Evolutionary conservation across 73 alveolate genomes (phyloP).

Genomic region (Urostyla sp.): DNA sequence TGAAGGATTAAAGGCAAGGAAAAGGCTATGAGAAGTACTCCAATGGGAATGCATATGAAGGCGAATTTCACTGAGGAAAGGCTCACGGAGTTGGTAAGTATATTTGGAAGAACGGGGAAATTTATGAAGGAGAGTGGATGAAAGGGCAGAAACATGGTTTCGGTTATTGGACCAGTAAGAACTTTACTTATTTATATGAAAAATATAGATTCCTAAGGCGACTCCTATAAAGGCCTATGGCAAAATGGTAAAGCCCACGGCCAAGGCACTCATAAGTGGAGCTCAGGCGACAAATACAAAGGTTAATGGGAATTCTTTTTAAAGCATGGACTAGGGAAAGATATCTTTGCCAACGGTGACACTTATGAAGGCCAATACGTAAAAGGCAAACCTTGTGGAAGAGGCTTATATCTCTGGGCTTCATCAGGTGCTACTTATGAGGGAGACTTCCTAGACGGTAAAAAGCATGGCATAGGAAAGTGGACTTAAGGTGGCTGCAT

Average conservation of each 20-base stretch:
- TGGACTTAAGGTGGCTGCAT: constrained; percentile 59
- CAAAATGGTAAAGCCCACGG: constrained; percentile 19
- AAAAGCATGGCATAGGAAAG: constrained; percentile 76
- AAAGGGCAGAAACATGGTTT: constrained; percentile 44
- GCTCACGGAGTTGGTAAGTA: constrained; percentile 60
- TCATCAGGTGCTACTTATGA: constrained; percentile 50
- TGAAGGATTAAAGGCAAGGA: constrained; percentile 38
- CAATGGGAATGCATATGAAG: constrained; percentile 47
- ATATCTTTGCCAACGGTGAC: constrained; percentile 76
- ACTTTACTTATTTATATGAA: too few species aligned
- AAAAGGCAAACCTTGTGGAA: constrained; percentile 75
- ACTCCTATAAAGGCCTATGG: constrained; percentile 56
- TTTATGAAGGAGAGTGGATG: constrained; percentile 77
- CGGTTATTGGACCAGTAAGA: constrained; percentile 60
- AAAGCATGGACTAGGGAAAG: constrained; percentile 75
- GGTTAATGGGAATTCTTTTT: constrained; percentile 67
- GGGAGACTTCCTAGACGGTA: constrained; percentile 71
- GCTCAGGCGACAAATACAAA: constrained; percentile 73
- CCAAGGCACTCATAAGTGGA: constrained; percentile 51
- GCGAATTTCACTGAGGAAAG: constrained; percentile 29
- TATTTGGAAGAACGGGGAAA: constrained; percentile 79
- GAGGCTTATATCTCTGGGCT: constrained; percentile 52
- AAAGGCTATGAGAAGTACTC: constrained; percentile 60
- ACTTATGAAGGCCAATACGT: constrained; percentile 66
- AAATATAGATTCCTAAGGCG: constrained; percentile 32